phyloP scores from a whole-genome alignment of 148 eudicot species.

The Beta vulgaris region DNA sequence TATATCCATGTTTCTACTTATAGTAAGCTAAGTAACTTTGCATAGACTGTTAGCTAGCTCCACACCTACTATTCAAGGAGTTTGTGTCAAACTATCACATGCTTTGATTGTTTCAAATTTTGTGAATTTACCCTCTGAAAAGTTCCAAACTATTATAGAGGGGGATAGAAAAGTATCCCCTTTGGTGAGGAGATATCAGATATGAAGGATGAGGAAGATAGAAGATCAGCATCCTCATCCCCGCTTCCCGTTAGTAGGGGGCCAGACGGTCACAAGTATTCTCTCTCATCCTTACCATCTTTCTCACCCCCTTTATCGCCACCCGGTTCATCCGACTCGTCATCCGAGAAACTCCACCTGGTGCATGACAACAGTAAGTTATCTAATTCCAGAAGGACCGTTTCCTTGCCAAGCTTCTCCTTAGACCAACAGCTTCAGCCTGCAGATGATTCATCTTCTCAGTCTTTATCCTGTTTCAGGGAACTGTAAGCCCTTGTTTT shows the following conservation, averaged over 20 bases:
- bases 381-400: background rate
- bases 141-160: slow-evolving; percentile 3
- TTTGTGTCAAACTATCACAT: slow-evolving; percentile 2
- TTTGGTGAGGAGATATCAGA: slow-evolving; percentile 16
- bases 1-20: background rate
- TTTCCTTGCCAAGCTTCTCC: slow-evolving; percentile 21
- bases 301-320: slow-evolving; percentile 22
- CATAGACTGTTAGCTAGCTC: slow-evolving; percentile 35
- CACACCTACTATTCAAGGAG: slow-evolving; percentile 6
- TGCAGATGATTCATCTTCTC: background rate
- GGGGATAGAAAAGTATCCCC: background rate
- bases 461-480: slow-evolving; percentile 17
- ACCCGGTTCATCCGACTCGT: slow-evolving; percentile 3
- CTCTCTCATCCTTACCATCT: slow-evolving; percentile 17
- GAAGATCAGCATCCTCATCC: slow-evolving; percentile 8
- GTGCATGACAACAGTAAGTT: slow-evolving; percentile 7
- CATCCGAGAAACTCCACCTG: slow-evolving; percentile 15
- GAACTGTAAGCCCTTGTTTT: slow-evolving; percentile 24
- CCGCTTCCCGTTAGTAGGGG: slow-evolving; percentile 33
- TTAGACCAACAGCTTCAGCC: slow-evolving; percentile 10
- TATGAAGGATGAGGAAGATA: slow-evolving; percentile 26
- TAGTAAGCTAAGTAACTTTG: background rate
- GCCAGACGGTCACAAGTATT: slow-evolving; percentile 27
- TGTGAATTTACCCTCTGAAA: slow-evolving; percentile 17
- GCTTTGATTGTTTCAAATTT: slow-evolving; percentile 15